Evolutionary conservation across 2,329 filamentous ascomycete genomes (phyloP).

Genomic region (Neofusicoccum sp.): DNA sequence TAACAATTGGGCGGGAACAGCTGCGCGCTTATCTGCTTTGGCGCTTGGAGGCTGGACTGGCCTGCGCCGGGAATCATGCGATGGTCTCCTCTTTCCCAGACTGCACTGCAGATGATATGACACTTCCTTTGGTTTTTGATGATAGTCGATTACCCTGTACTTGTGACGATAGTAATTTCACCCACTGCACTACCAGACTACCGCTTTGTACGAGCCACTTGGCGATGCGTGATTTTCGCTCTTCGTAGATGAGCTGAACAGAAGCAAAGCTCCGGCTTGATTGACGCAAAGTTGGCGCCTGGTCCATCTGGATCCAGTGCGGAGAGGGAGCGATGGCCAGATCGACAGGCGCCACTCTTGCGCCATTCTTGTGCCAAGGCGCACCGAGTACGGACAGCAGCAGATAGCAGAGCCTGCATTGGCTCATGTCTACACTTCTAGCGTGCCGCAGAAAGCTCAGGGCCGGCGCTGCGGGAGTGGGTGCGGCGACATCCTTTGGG

Average conservation of each 20-base stretch:
- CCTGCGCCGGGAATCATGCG: neutral
- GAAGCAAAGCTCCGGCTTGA: neutral
- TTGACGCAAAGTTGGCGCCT: neutral
- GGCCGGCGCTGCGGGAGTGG: neutral
- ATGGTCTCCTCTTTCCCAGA: neutral
- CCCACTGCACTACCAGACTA: neutral
- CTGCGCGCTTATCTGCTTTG: neutral
- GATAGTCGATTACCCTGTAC: conserved; percentile 13
- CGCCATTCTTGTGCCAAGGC: neutral
- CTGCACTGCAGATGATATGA: conserved; percentile 7
- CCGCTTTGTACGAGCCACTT: too few species aligned
- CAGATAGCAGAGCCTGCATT: neutral
- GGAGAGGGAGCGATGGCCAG: neutral
- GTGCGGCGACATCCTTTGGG: neutral
- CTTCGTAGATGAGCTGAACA: too few species aligned
- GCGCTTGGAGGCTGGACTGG: neutral
- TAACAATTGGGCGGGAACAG: conserved; percentile 4
- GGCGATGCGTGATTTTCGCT: too few species aligned
- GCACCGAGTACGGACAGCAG: neutral
- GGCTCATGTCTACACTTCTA: neutral
- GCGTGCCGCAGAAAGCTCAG: neutral
- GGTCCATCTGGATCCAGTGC: neutral
- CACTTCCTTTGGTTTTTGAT: conserved; percentile 8
- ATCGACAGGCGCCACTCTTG: too few species aligned
- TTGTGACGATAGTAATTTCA: conserved; percentile 4